A percentile compares a stretch with the other conserved stretches of the same genome.
Conservation (phyloP, 495 filamentous ascomycete species). For the Podospora australis region DNA sequence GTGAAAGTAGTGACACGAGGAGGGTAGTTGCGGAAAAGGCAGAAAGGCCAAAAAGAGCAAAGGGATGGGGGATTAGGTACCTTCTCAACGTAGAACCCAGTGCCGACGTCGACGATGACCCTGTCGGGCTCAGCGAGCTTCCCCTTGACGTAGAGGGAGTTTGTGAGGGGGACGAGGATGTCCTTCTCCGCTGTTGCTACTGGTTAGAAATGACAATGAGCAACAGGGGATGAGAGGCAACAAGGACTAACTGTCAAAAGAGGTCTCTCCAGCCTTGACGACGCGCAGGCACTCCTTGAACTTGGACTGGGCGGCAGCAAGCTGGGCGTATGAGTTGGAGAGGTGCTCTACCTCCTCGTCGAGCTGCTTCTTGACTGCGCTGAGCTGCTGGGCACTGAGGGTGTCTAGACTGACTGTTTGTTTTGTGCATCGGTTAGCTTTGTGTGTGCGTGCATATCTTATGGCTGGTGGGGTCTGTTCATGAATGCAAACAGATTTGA, state of each 20-base stretch:
- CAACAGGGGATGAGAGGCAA: background rate
- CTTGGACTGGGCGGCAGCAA: slow-evolving; percentile 81
- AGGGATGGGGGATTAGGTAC: too few relatives aligned
- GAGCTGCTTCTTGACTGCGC: slow-evolving; percentile 81
- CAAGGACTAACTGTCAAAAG: slow-evolving; percentile 32
- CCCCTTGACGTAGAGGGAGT: slow-evolving; percentile 88
- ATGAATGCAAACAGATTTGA: background rate
- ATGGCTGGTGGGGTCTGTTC: background rate
- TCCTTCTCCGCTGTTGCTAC: slow-evolving; percentile 43
- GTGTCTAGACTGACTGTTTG: slow-evolving; percentile 39
- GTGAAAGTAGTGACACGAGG: too few relatives aligned
- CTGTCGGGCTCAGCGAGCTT: slow-evolving; percentile 66
- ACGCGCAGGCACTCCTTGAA: slow-evolving; percentile 82
- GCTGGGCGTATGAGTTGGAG: slow-evolving; percentile 77
- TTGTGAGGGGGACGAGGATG: slow-evolving; percentile 85
- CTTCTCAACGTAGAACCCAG: slow-evolving; percentile 96
- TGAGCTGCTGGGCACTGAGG: slow-evolving; percentile 47
- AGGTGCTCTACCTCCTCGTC: slow-evolving; percentile 93
- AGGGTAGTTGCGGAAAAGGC: too few relatives aligned
- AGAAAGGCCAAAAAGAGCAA: too few relatives aligned
- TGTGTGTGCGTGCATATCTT: background rate
- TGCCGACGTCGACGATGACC: slow-evolving; percentile 92
- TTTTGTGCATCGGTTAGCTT: slow-evolving; percentile 1
- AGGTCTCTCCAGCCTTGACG: slow-evolving; percentile 54
- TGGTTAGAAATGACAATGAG: background rate